These are phyloP conservation scores for Paramyrothecium sp. DNA, from an alignment of 2,329 filamentous ascomycete genomes.

Conservation along the genomic window DNA sequence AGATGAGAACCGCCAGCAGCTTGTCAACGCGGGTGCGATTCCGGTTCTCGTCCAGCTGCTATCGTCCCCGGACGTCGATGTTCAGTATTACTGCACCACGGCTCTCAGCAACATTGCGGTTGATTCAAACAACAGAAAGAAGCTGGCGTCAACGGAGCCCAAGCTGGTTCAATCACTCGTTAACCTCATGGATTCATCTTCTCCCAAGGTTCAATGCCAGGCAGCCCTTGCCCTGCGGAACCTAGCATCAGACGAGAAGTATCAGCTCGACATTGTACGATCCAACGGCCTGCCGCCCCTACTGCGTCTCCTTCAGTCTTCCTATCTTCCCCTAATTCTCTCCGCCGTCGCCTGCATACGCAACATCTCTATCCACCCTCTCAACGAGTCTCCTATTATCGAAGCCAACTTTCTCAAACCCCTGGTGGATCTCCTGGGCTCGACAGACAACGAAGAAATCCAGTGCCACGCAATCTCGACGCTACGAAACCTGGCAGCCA, in stretches of 20 bases:
- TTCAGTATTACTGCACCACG: constrained; percentile 99
- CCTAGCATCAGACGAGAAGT: constrained; percentile 95
- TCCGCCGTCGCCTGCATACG: constrained; percentile 97
- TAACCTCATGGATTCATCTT: constrained; percentile 94
- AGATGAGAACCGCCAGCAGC: constrained; percentile 97
- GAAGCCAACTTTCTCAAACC: constrained; percentile 95
- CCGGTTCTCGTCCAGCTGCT: constrained; percentile 94
- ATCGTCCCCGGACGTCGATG: constrained; percentile 89
- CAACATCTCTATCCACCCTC: constrained; percentile 96
- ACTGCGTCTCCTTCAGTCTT: constrained; percentile 87
- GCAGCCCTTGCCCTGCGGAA: constrained; percentile 92
- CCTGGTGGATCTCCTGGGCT: constrained; percentile 87
- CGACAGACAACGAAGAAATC: constrained; percentile 97
- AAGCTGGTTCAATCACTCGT: constrained; percentile 92
- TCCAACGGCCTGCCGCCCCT: constrained; percentile 82
- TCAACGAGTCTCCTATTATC: constrained; percentile 98
- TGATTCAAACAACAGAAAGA: constrained; percentile 85
- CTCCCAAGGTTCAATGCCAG: constrained; percentile 97
- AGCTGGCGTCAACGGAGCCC: constrained; percentile 85
- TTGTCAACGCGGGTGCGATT: constrained; percentile 96
- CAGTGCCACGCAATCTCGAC: constrained; percentile 99
- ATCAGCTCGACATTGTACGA: constrained; percentile 95
- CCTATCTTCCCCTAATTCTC: constrained; percentile 91
- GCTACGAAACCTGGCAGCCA: constrained; percentile 89
- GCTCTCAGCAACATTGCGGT: constrained; percentile 98